phyloP scores from a whole-genome alignment of 1,284 basidiomycete genomes.

The Ustilago shanxiensis region DNA sequence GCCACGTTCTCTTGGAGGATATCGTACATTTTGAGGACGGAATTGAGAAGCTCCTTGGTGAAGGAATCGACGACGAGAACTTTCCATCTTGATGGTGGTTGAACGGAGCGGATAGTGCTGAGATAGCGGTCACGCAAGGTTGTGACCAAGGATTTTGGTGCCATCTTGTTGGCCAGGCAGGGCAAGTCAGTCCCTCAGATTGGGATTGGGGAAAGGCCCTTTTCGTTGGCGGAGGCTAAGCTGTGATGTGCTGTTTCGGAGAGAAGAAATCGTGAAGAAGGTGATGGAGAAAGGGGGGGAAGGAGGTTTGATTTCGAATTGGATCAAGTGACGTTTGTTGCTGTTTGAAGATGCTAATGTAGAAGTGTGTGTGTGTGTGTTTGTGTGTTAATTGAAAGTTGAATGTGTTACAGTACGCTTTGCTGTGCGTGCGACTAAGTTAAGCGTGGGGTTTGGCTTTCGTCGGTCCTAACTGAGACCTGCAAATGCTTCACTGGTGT shows the following conservation, averaged over 20 bases:
- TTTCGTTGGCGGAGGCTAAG: no score
- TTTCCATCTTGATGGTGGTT: conserved; percentile 80
- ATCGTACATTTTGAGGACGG: conserved; percentile 85
- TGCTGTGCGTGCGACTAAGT: no score
- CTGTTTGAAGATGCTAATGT: not conserved
- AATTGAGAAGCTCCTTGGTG: conserved; percentile 84
- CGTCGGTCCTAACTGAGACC: not conserved
- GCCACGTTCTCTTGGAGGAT: conserved; percentile 68
- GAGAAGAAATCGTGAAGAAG: not conserved
- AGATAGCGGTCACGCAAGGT: conserved; percentile 61
- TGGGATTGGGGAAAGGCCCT: no score
- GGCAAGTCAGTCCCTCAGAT: not conserved
- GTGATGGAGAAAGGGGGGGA: not conserved
- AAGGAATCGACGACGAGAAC: conserved; percentile 94
- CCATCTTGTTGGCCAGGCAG: conserved; percentile 26
- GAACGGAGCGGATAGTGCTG: conserved; percentile 65
- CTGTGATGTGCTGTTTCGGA: no score
- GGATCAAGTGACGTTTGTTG: not conserved
- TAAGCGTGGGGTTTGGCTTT: not conserved
- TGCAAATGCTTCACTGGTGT: conserved; percentile 3
- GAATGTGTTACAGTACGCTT: no score
- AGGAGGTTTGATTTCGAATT: not conserved
- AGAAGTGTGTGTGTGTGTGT: not conserved
- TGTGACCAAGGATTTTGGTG: conserved; percentile 53
- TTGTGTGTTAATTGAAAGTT: no score